A percentile compares a stretch with the other conserved stretches of the same genome.
phyloP scores from a whole-genome alignment of 768 basidiomycete species.

The Coprinopsis marcescibilis region DNA sequence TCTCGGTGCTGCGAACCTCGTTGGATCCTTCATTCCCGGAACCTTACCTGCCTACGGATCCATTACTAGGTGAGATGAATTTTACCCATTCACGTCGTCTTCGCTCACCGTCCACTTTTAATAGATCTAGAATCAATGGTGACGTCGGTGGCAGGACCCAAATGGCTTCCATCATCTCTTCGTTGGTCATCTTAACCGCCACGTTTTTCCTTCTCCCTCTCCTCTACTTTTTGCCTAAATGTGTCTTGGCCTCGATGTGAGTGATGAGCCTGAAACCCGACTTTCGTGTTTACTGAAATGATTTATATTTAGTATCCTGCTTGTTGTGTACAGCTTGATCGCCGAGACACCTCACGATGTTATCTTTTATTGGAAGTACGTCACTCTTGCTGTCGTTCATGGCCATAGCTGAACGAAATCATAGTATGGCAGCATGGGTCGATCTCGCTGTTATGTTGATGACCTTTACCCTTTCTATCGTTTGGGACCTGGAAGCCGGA shows the following conservation, averaged over 20 bases:
- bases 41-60: constrained; percentile 91
- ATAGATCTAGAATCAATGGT: constrained; percentile 80
- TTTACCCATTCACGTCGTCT: background rate
- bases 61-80: constrained; percentile 65
- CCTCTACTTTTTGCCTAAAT: constrained; percentile 85
- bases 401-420: background rate
- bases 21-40: constrained; percentile 77
- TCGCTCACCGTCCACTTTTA: constrained; percentile 1
- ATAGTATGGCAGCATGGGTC: constrained; percentile 86
- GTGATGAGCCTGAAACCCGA: too few species aligned
- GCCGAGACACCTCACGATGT: constrained; percentile 86
- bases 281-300: background rate
- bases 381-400: constrained; percentile 7
- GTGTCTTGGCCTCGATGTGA: constrained; percentile 83
- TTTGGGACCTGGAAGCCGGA: constrained; percentile 91
- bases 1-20: constrained; percentile 78
- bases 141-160: constrained; percentile 87
- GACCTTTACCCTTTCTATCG: constrained; percentile 81
- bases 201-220: constrained; percentile 88
- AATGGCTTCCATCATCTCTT: constrained; percentile 79
- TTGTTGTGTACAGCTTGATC: constrained; percentile 82
- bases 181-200: constrained; percentile 66
- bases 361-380: constrained; percentile 75
- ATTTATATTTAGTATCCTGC: constrained; percentile 55
- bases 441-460: constrained; percentile 83